A percentile compares a stretch with the other conserved stretches of the same genome.
Conservation (phyloP, 257 asterid genomes). For the Jacaranda copaia region DNA sequence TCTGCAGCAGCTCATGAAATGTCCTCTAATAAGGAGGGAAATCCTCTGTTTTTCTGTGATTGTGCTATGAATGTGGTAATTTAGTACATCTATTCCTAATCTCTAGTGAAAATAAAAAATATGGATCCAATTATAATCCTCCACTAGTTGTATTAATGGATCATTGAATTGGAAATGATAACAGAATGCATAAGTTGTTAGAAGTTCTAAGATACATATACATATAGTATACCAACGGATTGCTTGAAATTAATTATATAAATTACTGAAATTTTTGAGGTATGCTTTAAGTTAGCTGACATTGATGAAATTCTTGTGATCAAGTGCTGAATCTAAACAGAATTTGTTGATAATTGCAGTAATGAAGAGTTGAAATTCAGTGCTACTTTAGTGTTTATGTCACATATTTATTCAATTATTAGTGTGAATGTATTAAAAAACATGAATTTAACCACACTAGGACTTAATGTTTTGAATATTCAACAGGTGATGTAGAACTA, state of each 20-base stretch:
- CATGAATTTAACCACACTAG: not conserved
- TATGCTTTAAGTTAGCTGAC: slow-evolving; percentile 6
- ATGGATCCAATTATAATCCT: not conserved
- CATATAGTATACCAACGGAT: too few species aligned
- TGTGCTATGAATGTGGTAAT: not conserved
- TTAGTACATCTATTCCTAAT: not conserved
- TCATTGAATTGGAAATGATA: too few species aligned
- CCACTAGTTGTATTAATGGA: too few species aligned
- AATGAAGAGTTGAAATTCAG: not conserved
- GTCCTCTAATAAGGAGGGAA: not conserved
- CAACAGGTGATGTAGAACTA: slow-evolving; percentile 89
- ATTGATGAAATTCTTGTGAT: not conserved
- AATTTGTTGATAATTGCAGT: not conserved
- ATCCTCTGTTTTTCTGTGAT: not conserved
- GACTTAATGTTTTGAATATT: slow-evolving; percentile 34
- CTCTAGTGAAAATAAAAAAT: not conserved
- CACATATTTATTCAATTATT: not conserved
- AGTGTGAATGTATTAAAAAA: not conserved
- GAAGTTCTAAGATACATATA: too few species aligned
- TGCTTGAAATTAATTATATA: not conserved
- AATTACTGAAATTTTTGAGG: slow-evolving; percentile 12
- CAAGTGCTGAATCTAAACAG: not conserved
- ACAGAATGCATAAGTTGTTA: too few species aligned
- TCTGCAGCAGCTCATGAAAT: not conserved
- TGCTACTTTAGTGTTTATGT: not conserved